These are phyloP conservation scores for Didymella sp. DNA, from an alignment of 2,329 filamentous ascomycete genomes.

Conservation along the genomic window DNA sequence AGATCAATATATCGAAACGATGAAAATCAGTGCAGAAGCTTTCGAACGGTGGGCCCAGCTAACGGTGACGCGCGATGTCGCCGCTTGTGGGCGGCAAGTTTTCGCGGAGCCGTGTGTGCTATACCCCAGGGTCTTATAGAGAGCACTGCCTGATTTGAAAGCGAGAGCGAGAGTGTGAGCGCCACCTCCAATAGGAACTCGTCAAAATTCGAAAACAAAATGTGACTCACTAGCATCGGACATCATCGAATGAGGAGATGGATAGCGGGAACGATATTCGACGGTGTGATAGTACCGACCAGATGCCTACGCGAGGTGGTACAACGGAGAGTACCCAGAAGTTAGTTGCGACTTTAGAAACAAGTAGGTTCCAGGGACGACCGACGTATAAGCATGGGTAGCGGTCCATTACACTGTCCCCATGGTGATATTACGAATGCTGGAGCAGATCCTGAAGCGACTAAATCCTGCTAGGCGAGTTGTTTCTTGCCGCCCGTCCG, in stretches of 20 bases:
- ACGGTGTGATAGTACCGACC: constrained; percentile 4
- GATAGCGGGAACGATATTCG: neutral
- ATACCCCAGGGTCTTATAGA: constrained; percentile 16
- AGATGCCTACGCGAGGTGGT: constrained; percentile 1
- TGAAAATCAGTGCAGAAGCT: constrained; percentile 13
- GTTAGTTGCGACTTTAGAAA: neutral
- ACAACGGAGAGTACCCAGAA: constrained; percentile 1
- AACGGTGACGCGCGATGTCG: neutral
- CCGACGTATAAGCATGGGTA: neutral
- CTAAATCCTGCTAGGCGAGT: neutral
- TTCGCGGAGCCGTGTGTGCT: constrained; percentile 6
- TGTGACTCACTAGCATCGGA: neutral
- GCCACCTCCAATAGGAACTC: neutral
- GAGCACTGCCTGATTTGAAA: constrained; percentile 3
- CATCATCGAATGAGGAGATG: neutral
- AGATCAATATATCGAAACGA: constrained; percentile 23
- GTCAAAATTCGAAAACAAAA: neutral
- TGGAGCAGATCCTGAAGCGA: neutral
- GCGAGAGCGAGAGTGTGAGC: neutral
- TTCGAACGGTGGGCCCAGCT: constrained; percentile 5
- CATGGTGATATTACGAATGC: neutral
- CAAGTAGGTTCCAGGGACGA: neutral
- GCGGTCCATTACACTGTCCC: neutral
- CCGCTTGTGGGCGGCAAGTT: constrained; percentile 6
- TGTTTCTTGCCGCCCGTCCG: neutral